Evolutionary conservation across 495 filamentous ascomycete species (phyloP).

Genomic region (Margaritispora aquatica): DNA sequence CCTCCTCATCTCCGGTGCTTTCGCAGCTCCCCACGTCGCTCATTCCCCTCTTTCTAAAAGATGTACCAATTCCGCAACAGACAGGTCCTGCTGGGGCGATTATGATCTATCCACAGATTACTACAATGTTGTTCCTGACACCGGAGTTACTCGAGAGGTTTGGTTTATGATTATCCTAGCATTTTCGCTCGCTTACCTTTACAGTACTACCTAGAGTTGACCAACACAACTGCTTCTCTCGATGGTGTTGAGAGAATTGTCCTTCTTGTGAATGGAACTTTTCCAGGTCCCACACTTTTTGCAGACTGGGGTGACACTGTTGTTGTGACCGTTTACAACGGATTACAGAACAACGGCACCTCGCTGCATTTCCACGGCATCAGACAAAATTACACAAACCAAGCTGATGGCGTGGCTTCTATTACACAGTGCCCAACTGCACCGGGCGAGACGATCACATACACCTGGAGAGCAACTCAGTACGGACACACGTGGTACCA

Average conservation of each 20-base stretch:
- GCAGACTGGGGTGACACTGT: slow-evolving; percentile 32
- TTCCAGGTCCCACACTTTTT: slow-evolving; percentile 35
- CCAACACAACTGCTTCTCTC: slow-evolving; percentile 36
- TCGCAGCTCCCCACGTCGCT: slow-evolving; percentile 4
- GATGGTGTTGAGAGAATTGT: slow-evolving; percentile 40
- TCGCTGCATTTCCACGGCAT: slow-evolving; percentile 50
- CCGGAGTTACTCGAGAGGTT: slow-evolving; percentile 33
- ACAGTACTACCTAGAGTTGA: slow-evolving; percentile 34
- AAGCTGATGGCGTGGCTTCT: slow-evolving; percentile 34
- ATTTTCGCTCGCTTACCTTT: background rate
- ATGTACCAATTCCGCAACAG: slow-evolving; percentile 13
- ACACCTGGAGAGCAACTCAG: slow-evolving; percentile 38
- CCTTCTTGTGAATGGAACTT: slow-evolving; percentile 35
- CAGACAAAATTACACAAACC: slow-evolving; percentile 30
- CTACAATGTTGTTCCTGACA: slow-evolving; percentile 37
- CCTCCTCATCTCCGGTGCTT: background rate
- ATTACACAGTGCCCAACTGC: slow-evolving; percentile 39
- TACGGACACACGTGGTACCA: slow-evolving; percentile 40
- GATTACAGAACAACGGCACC: slow-evolving; percentile 18
- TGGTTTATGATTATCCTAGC: background rate
- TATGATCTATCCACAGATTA: slow-evolving; percentile 52
- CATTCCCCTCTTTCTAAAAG: slow-evolving; percentile 1
- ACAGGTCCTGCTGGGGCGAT: slow-evolving; percentile 30
- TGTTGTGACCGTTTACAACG: slow-evolving; percentile 5
- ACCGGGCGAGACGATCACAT: slow-evolving; percentile 35